phyloP scores from a whole-genome alignment of 208 protist genomes.

The Acanthamoeba castellanii region DNA sequence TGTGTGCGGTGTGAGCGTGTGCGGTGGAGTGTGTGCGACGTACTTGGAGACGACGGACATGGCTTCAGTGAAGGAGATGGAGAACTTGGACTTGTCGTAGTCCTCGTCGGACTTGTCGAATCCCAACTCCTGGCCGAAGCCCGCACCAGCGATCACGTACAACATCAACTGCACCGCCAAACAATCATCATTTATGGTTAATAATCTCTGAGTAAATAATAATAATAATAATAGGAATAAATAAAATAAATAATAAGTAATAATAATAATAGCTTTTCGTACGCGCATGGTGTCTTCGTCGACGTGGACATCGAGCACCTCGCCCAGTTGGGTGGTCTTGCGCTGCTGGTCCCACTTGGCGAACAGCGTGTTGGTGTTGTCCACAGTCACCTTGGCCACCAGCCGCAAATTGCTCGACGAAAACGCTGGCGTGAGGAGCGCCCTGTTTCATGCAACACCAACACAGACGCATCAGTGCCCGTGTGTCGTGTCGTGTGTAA shows the following conservation, averaged over 20 bases:
- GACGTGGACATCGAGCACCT: background rate
- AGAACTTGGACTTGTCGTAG: conserved; percentile 21
- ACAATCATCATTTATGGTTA: no score
- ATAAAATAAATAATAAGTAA: no score
- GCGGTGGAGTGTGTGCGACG: background rate
- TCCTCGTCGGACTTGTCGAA: conserved; percentile 5
- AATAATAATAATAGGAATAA: no score
- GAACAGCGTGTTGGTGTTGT: background rate
- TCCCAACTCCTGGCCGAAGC: background rate
- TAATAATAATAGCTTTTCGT: background rate
- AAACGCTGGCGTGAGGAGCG: background rate
- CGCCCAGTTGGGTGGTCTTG: background rate
- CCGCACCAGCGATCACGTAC: conserved; percentile 13
- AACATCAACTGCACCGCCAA: background rate
- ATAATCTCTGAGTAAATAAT: no score
- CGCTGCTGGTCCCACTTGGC: background rate
- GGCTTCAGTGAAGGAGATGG: conserved; percentile 13
- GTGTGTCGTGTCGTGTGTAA: no score
- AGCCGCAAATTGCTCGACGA: conserved; percentile 11
- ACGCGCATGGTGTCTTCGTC: background rate
- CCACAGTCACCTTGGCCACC: background rate
- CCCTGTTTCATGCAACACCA: background rate
- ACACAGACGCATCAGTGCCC: background rate
- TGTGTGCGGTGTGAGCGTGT: no score
- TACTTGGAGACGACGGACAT: conserved; percentile 4